Conservation (phyloP, 1,139 yeast species). For the Nakaseomyces nivariensis region DNA sequence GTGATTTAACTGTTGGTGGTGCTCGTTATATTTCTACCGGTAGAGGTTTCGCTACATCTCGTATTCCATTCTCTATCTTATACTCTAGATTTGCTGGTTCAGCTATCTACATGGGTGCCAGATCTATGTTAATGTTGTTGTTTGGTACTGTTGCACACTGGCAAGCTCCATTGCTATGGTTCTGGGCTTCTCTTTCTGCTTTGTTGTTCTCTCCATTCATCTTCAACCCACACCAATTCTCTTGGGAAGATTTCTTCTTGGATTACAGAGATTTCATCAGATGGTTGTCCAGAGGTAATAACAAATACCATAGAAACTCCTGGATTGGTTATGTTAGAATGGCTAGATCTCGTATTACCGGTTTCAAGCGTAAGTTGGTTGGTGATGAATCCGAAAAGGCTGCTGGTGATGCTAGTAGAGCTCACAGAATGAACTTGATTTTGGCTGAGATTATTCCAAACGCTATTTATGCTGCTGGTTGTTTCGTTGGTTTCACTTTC, state of each 20-base stretch:
- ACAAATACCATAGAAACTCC: slow-evolving; percentile 97
- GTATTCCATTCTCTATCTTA: slow-evolving; percentile 92
- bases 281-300: slow-evolving; percentile 98
- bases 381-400: slow-evolving; percentile 89
- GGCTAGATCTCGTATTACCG: slow-evolving; percentile 93
- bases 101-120: slow-evolving; percentile 92
- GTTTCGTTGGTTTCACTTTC: slow-evolving; percentile 84
- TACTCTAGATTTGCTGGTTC: slow-evolving; percentile 97
- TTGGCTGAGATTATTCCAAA: slow-evolving; percentile 86
- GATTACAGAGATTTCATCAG: slow-evolving; percentile 97
- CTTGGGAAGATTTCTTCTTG: slow-evolving; percentile 97
- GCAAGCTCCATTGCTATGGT: slow-evolving; percentile 97
- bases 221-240: slow-evolving; percentile 97
- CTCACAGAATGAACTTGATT: slow-evolving; percentile 78
- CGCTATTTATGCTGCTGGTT: slow-evolving; percentile 75
- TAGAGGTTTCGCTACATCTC: slow-evolving; percentile 98
- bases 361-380: slow-evolving; percentile 85
- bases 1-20: slow-evolving; percentile 97
- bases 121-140: slow-evolving; percentile 77
- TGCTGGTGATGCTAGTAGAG: slow-evolving; percentile 91
- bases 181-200: slow-evolving; percentile 92
- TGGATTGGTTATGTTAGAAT: slow-evolving; percentile 98
- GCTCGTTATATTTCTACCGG: slow-evolving; percentile 99
- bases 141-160: slow-evolving; percentile 91
- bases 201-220: slow-evolving; percentile 88